These are phyloP conservation scores for Chalciporus piperatoides DNA, from an alignment of 1,284 basidiomycete genomes.

Conservation along the genomic window DNA sequence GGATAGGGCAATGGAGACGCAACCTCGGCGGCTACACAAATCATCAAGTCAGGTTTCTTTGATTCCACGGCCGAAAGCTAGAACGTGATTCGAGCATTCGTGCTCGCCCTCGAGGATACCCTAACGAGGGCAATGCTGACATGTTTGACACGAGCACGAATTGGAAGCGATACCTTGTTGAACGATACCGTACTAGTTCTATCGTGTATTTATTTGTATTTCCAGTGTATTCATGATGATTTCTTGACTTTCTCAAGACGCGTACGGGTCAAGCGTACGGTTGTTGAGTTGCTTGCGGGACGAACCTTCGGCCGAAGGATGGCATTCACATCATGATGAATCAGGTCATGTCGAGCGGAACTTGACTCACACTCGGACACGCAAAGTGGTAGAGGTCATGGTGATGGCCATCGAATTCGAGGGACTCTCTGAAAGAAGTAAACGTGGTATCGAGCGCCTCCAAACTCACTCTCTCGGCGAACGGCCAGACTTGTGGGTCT, in stretches of 20 bases:
- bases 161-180: slow-evolving; percentile 9
- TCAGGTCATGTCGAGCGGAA: not conserved
- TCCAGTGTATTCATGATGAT: slow-evolving; percentile 8
- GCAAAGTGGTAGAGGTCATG: too few species aligned
- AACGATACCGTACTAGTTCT: not conserved
- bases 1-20: not conserved
- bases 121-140: too few species aligned
- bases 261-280: too few species aligned
- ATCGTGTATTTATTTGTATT: slow-evolving; percentile 29
- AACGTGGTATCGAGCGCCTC: slow-evolving; percentile 42
- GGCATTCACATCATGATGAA: not conserved
- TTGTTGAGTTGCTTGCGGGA: not conserved
- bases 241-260: not conserved
- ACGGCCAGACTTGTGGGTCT: slow-evolving; percentile 51
- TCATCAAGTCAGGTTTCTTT: slow-evolving; percentile 18
- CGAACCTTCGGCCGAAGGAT: not conserved
- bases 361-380: not conserved
- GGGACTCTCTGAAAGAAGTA: slow-evolving; percentile 34
- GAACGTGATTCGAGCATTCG: slow-evolving; percentile 11
- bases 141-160: not conserved
- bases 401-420: slow-evolving; percentile 13
- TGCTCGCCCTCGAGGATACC: not conserved
- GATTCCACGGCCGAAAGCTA: slow-evolving; percentile 27
- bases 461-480: slow-evolving; percentile 34
- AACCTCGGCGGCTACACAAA: slow-evolving; percentile 10